phyloP scores from a whole-genome alignment of 2,329 filamentous ascomycete genomes.

The Ceratocystis harringtonii region DNA sequence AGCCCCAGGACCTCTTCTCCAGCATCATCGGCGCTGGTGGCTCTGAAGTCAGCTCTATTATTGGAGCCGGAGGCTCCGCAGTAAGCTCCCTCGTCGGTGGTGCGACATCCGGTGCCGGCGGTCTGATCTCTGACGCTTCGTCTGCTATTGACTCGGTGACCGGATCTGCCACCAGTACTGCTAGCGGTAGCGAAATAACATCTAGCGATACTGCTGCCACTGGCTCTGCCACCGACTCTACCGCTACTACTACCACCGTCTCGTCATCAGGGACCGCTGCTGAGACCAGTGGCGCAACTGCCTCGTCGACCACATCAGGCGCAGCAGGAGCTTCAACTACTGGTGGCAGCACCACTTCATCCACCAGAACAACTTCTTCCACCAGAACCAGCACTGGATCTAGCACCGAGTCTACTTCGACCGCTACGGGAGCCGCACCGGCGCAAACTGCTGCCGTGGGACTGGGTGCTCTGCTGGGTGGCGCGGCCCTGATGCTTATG shows the following conservation, averaged over 20 bases:
- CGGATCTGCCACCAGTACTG: conserved; percentile 16
- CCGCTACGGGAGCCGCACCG: conserved; percentile 22
- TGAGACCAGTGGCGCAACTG: background rate
- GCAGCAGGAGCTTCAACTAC: too few species aligned
- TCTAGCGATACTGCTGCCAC: conserved; percentile 15
- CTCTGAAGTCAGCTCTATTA: conserved; percentile 14
- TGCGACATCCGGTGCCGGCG: conserved; percentile 9
- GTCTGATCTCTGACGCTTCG: background rate
- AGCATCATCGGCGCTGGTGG: conserved; percentile 16
- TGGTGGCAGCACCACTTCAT: conserved; percentile 13
- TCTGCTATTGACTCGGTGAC: conserved; percentile 9
- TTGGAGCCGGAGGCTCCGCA: conserved; percentile 15
- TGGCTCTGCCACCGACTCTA: conserved; percentile 13
- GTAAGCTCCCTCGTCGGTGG: conserved; percentile 13
- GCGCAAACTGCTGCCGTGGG: conserved; percentile 30
- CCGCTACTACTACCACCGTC: conserved; percentile 20
- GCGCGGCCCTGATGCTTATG: conserved; percentile 30
- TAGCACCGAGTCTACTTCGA: conserved; percentile 17
- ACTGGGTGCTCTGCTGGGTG: conserved; percentile 33
- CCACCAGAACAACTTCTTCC: conserved; percentile 16
- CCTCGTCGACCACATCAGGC: too few species aligned
- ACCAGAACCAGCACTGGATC: conserved; percentile 13
- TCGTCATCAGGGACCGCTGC: conserved; percentile 18
- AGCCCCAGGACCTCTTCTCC: conserved; percentile 7
- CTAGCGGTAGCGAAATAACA: conserved; percentile 11